Conservation (phyloP, 257 asterid species). For the Penstemon barbatus region DNA sequence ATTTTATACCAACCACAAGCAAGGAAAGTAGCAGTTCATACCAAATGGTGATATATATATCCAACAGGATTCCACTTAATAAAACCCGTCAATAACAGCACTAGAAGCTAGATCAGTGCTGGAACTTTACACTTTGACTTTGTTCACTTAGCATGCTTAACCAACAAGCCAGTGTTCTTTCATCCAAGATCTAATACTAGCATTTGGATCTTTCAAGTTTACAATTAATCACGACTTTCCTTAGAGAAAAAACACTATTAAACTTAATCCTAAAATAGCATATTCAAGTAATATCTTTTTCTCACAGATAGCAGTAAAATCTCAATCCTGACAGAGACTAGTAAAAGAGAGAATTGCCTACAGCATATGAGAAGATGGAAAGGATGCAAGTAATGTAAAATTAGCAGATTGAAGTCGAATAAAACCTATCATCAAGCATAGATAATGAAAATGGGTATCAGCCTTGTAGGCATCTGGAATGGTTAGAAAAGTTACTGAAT, state of each 20-base stretch:
- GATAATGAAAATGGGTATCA: background rate
- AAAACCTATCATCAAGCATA: background rate
- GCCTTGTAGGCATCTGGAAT: constrained; percentile 6
- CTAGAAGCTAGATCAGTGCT: background rate
- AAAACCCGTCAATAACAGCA: background rate
- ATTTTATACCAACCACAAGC: constrained; percentile 15
- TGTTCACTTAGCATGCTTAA: background rate
- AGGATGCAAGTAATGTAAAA: background rate
- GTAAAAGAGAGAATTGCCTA: background rate
- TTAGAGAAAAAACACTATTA: background rate
- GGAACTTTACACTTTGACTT: background rate
- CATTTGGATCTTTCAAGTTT: background rate
- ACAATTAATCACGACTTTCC: background rate
- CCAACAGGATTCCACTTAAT: background rate
- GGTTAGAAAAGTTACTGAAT: background rate
- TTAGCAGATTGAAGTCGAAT: background rate
- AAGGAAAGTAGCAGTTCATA: background rate
- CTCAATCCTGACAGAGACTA: background rate
- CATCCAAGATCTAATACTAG: constrained; percentile 8
- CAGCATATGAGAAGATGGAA: background rate
- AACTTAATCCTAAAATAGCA: constrained; percentile 1
- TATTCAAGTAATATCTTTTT: background rate
- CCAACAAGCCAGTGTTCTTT: background rate
- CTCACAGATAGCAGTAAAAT: background rate
- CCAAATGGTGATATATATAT: background rate